phyloP scores from a whole-genome alignment of 163 green algal genomes.

The Smithsoniella earleae region DNA sequence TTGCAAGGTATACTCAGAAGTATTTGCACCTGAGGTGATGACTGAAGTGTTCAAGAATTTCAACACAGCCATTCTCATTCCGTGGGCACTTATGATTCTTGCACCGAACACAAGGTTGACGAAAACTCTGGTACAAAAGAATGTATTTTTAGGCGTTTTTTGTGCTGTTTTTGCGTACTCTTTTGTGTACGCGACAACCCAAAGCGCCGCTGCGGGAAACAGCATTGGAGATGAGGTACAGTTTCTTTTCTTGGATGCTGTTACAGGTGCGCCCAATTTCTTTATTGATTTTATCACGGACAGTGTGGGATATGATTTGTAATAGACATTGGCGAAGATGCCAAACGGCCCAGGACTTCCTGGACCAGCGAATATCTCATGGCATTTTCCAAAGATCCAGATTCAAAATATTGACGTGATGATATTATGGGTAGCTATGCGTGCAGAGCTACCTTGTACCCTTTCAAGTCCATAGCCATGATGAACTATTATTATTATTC shows the following conservation, averaged over 20 bases:
- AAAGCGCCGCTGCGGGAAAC: neutral
- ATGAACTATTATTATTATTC: too few relatives aligned
- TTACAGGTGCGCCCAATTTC: neutral
- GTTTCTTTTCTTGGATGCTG: slow-evolving; percentile 30
- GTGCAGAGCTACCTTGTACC: too few relatives aligned
- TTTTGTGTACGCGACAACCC: neutral
- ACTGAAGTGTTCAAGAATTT: neutral
- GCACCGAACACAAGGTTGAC: slow-evolving; percentile 11
- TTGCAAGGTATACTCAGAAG: too few relatives aligned
- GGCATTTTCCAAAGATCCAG: too few relatives aligned
- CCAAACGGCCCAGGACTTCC: too few relatives aligned
- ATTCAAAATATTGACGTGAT: too few relatives aligned
- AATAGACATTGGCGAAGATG: too few relatives aligned
- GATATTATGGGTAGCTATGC: too few relatives aligned
- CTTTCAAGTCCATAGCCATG: too few relatives aligned
- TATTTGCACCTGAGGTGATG: neutral
- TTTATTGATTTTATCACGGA: too few relatives aligned
- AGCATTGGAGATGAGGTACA: neutral
- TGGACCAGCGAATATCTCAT: too few relatives aligned
- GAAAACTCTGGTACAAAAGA: slow-evolving; percentile 9
- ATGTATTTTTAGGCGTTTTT: slow-evolving; percentile 23
- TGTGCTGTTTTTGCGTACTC: neutral
- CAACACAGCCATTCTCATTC: slow-evolving; percentile 13
- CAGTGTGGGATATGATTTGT: too few relatives aligned
- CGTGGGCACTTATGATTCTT: slow-evolving; percentile 15